A percentile compares a stretch with the other conserved stretches of the same genome.
These are phyloP conservation scores for Gnetum montanum DNA, from an alignment of 75 land plant genomes.

Conservation along the genomic window DNA sequence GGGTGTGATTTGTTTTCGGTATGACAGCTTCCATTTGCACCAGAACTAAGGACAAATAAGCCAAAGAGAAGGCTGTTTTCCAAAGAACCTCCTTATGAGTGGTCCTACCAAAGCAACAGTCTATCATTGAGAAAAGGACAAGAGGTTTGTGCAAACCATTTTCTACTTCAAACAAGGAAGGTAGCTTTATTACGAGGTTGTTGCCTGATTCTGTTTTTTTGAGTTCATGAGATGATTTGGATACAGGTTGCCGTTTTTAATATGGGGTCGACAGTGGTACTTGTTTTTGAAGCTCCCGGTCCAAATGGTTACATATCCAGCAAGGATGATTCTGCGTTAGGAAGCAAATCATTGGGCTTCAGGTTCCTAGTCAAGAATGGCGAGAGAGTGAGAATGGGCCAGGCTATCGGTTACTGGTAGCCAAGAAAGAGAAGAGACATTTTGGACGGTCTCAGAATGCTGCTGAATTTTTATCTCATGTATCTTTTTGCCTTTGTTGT, in stretches of 20 bases:
- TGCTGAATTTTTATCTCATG: too few species aligned
- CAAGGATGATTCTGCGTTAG: conserved; percentile 3
- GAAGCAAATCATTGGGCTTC: conserved; percentile 31
- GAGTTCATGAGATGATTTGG: neutral
- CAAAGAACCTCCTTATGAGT: conserved; percentile 37
- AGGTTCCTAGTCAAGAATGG: conserved; percentile 55
- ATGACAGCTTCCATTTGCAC: conserved; percentile 73
- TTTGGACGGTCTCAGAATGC: too few species aligned
- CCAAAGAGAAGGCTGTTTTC: conserved; percentile 29
- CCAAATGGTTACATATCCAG: conserved; percentile 56
- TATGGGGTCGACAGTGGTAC: conserved; percentile 95
- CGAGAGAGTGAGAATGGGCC: conserved; percentile 71
- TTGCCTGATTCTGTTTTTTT: neutral
- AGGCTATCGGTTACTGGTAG: conserved; percentile 73
- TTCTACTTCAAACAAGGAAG: neutral
- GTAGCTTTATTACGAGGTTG: neutral
- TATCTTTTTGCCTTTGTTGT: too few species aligned
- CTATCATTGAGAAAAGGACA: conserved; percentile 71
- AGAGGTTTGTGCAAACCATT: conserved; percentile 47
- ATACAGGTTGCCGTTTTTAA: conserved; percentile 85
- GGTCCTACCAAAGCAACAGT: conserved; percentile 52
- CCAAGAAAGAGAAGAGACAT: too few species aligned
- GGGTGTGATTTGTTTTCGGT: conserved; percentile 1
- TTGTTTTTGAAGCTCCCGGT: conserved; percentile 83
- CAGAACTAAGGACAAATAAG: conserved; percentile 67